Evolutionary conservation across 2,329 filamentous ascomycete species (phyloP), one percentile per base, ranked within the genome.

Genomic region (Fusarium sp.): DNA sequence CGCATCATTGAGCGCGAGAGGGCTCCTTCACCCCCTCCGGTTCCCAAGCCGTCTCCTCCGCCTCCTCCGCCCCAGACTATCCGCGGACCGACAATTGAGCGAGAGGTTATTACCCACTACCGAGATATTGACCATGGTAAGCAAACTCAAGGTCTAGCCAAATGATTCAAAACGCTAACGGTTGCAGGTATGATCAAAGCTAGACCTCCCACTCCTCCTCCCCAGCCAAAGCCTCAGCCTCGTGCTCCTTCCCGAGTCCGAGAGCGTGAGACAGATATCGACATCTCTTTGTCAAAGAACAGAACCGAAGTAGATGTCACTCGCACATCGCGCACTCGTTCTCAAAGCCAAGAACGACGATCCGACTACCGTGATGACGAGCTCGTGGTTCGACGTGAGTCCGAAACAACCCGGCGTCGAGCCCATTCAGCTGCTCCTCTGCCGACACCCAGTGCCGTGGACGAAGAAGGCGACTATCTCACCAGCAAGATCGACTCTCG

Each of bases 21-120:
- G 58, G 70, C 66, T 2, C 84, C 59, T 66, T 81, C 66, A 15
- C 75, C 77, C 20, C 71, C 76, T 28, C 84, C 85, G 7, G 84
- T 85, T 14, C 85, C 87, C 18, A 76, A 70, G 26, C 87, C 87
- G 17, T 87, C 89, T 26, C 89, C 90, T 8, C 86, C 87, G 18
- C 87, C 88, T 14, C 87, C 88, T n/a, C 89, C 89, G 49, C 90
- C 90, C 36, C 88, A 88, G 72, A 87, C 93, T 49, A 91, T 96
- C 77, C 89, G 90, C 47, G 91, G 92, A 26, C 94, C 94, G 39
- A 93, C 92, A 2, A 94, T 97, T 76, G 93, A 96, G 82, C 91
- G 96, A 79, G 94, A 98, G 80, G 91, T 97, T 66, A 95, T 97
- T 74, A 97, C 94, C 1, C 94, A 96, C 83, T 96, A 96, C 80